Evolutionary conservation across 2,329 filamentous ascomycete species (phyloP).

Genomic region (Leptodontidium sp.): DNA sequence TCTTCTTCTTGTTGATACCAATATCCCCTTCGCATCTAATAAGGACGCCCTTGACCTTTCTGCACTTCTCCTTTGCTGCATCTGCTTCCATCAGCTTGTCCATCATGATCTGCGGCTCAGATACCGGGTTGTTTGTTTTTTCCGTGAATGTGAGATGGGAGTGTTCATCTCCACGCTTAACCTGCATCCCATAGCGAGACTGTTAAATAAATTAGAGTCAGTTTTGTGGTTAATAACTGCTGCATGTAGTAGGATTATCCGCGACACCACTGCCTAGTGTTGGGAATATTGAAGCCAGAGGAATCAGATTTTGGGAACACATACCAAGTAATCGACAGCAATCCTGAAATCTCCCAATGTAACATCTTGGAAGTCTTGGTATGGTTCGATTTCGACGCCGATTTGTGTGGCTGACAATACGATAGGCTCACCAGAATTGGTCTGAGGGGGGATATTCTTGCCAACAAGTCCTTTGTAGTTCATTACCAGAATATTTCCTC

Average conservation of each 20-base stretch:
- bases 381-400: constrained; percentile 2
- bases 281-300: neutral
- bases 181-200: constrained; percentile 6
- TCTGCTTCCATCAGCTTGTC: constrained; percentile 7
- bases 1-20: constrained; percentile 8
- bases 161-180: constrained; percentile 5
- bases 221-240: neutral
- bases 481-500: constrained; percentile 22
- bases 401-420: neutral
- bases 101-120: neutral
- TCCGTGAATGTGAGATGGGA: neutral
- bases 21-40: constrained; percentile 25
- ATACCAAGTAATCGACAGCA: constrained; percentile 14
- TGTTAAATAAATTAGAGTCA: neutral
- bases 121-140: neutral
- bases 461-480: constrained; percentile 6
- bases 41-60: constrained; percentile 13
- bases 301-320: neutral
- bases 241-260: too few relatives aligned
- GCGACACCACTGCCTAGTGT: neutral
- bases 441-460: neutral
- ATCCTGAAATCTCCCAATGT: constrained; percentile 14
- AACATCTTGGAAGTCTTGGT: constrained; percentile 18
- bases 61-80: constrained; percentile 1
- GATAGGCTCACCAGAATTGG: neutral